These are phyloP conservation scores for Biscutella auriculata DNA, from an alignment of 441 rosid species.

Conservation along the genomic window DNA sequence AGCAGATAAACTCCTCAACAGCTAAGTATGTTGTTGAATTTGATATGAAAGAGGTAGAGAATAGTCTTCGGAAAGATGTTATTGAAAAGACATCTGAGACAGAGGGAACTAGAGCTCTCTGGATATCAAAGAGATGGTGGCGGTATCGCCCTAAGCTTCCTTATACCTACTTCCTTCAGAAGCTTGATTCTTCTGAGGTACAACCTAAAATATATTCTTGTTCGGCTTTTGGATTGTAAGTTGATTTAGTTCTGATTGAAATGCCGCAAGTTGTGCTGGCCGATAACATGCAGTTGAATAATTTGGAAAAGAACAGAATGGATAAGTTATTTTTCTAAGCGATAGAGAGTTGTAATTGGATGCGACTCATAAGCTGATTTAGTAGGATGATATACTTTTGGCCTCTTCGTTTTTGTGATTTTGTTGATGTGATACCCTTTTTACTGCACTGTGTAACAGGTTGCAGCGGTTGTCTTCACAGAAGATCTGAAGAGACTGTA, in stretches of 20 bases:
- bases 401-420: background rate
- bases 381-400: background rate
- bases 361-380: too few relatives aligned
- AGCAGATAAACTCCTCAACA: constrained; percentile 45
- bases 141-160: constrained; percentile 89
- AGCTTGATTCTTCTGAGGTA: constrained; percentile 88
- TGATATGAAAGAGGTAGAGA: constrained; percentile 95
- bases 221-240: background rate
- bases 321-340: background rate
- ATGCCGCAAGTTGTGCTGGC: too few relatives aligned
- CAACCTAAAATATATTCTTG: constrained; percentile 4
- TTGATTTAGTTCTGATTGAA: too few relatives aligned
- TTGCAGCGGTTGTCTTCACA: constrained; percentile 89
- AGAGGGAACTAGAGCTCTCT: constrained; percentile 66
- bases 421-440: background rate
- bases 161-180: constrained; percentile 82
- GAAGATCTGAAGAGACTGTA: constrained; percentile 84
- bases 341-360: background rate
- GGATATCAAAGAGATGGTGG: constrained; percentile 99
- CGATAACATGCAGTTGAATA: too few relatives aligned
- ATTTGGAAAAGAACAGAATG: background rate
- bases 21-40: constrained; percentile 81
- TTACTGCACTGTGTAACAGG: constrained; percentile 29
- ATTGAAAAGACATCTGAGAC: constrained; percentile 45
- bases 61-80: constrained; percentile 81